These are phyloP conservation scores for Quercus dentata DNA, from an alignment of 306 rosid species.

Conservation along the genomic window DNA sequence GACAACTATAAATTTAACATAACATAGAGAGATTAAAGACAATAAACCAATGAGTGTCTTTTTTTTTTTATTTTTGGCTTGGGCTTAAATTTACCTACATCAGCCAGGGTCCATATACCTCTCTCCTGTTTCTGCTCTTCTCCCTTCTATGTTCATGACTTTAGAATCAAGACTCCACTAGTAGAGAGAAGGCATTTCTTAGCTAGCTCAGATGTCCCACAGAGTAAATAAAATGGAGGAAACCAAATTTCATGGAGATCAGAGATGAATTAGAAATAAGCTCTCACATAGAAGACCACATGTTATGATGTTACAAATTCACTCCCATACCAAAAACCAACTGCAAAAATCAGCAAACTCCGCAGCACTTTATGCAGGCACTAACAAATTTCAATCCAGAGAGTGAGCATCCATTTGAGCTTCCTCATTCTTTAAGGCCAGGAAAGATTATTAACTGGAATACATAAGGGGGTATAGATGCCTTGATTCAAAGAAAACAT, in stretches of 20 bases:
- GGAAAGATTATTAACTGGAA: not conserved
- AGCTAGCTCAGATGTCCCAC: not conserved
- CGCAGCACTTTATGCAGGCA: not conserved
- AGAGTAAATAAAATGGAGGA: not conserved
- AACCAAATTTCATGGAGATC: not conserved
- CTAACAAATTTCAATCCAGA: not conserved
- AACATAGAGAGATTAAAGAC: too few relatives aligned
- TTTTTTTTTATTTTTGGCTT: too few relatives aligned
- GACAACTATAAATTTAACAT: too few relatives aligned
- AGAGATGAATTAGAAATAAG: not conserved
- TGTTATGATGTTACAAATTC: not conserved
- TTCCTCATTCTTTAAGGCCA: not conserved
- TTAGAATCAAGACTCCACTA: not conserved
- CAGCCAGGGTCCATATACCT: not conserved
- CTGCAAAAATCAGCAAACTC: not conserved
- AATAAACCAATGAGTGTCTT: too few relatives aligned
- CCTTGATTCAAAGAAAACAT: not conserved
- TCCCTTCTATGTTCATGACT: not conserved
- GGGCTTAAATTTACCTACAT: too few relatives aligned
- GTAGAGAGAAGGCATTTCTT: not conserved
- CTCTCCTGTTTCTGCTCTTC: not conserved
- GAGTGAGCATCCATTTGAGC: not conserved
- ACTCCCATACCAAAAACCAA: not conserved
- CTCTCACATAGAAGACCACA: not conserved
- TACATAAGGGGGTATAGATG: not conserved